Conservation (phyloP, 148 eudicot species). For the Diospyros lotus region DNA sequence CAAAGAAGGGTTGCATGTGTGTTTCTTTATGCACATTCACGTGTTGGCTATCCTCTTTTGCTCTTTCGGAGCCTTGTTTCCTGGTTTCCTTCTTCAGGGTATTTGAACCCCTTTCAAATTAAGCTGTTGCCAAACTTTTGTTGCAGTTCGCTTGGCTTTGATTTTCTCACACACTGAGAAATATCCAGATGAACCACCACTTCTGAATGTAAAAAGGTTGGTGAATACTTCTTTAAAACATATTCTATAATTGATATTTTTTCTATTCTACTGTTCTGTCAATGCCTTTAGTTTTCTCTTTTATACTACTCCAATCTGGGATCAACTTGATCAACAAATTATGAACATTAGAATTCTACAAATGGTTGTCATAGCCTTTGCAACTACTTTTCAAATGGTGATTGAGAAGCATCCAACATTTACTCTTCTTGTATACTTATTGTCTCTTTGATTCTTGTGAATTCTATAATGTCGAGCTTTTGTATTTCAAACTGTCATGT, state of each 20-base stretch:
- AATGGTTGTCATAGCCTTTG: not conserved
- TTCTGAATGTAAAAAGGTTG: slow-evolving; percentile 79
- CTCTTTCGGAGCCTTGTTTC: slow-evolving; percentile 11
- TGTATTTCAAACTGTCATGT: not conserved
- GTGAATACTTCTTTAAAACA: slow-evolving; percentile 11
- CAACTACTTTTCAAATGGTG: not conserved
- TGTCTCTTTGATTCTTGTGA: not conserved
- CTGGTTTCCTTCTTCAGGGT: slow-evolving; percentile 9
- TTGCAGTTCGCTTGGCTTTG: slow-evolving; percentile 85
- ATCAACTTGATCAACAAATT: not conserved
- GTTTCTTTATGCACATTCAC: not conserved
- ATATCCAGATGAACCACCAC: slow-evolving; percentile 96
- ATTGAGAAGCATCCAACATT: not conserved
- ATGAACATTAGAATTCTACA: not conserved
- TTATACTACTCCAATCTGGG: not conserved
- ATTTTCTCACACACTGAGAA: slow-evolving; percentile 92
- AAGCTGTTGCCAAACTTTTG: slow-evolving; percentile 13
- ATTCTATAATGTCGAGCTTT: not conserved
- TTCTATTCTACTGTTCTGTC: not conserved
- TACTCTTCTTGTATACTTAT: not conserved
- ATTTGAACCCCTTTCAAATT: slow-evolving; percentile 6
- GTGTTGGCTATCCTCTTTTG: not conserved
- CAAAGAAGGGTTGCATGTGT: too few species aligned
- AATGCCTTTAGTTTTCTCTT: not conserved
- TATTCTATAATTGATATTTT: not conserved